Conservation (phyloP, 495 filamentous ascomycete species). For the Trichodelitschia bisporula region DNA sequence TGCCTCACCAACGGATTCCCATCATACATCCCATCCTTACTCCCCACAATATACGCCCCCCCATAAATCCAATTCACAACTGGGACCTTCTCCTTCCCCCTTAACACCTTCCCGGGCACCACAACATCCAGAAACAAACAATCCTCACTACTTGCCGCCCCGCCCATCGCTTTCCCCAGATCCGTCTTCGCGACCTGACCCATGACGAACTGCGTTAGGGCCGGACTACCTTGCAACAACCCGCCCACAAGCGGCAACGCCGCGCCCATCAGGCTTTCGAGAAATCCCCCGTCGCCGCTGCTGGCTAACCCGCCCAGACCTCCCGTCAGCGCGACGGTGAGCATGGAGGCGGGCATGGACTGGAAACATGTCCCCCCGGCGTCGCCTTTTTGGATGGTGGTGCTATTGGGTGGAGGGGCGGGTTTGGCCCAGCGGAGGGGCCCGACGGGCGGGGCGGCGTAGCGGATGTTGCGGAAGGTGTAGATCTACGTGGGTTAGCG, state of each 20-base stretch:
- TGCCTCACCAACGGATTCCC: slow-evolving; percentile 12
- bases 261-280: slow-evolving; percentile 7
- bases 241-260: slow-evolving; percentile 23
- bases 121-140: slow-evolving; percentile 21
- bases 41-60: neutral
- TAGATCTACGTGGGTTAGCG: too few species aligned
- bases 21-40: neutral
- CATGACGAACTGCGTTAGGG: too few species aligned
- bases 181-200: too few species aligned
- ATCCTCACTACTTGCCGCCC: too few species aligned
- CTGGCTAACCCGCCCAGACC: slow-evolving; percentile 12
- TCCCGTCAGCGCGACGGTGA: slow-evolving; percentile 13
- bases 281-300: too few species aligned
- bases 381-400: slow-evolving; percentile 21
- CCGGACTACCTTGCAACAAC: too few species aligned
- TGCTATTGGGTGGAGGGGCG: slow-evolving; percentile 11
- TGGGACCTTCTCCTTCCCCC: slow-evolving; percentile 14
- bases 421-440: slow-evolving; percentile 26
- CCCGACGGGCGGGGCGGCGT: slow-evolving; percentile 29
- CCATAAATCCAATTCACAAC: neutral
- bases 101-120: slow-evolving; percentile 17
- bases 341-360: slow-evolving; percentile 17
- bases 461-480: slow-evolving; percentile 35
- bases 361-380: slow-evolving; percentile 25
- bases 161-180: too few species aligned